Conservation (phyloP, 2,329 filamentous ascomycete genomes). For the Calonectria pteridis region DNA sequence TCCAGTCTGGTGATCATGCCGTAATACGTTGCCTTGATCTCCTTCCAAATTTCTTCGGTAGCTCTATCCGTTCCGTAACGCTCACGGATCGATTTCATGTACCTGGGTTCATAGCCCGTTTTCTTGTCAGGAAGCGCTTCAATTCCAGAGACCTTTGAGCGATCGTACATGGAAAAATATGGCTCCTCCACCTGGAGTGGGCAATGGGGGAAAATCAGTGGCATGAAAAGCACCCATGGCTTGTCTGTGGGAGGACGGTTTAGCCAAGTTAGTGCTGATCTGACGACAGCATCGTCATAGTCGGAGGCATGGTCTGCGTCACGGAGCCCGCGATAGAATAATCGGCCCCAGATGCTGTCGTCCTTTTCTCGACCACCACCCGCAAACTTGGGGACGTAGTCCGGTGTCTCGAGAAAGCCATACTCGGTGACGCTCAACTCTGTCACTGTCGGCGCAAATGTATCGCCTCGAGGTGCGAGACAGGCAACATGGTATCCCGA, state of each 20-base stretch:
- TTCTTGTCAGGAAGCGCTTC: conserved; percentile 34
- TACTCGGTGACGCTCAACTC: conserved; percentile 60
- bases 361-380: conserved; percentile 36
- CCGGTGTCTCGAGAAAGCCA: conserved; percentile 56
- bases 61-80: conserved; percentile 55
- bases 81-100: conserved; percentile 54
- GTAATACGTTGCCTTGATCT: conserved; percentile 60
- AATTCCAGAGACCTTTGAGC: conserved; percentile 41
- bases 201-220: conserved; percentile 59
- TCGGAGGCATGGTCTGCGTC: conserved; percentile 53
- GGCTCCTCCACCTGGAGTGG: conserved; percentile 62
- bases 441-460: conserved; percentile 57
- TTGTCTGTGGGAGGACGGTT: conserved; percentile 55
- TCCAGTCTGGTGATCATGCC: conserved; percentile 61
- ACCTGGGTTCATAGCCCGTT: conserved; percentile 58
- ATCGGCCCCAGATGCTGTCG: conserved; percentile 53
- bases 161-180: conserved; percentile 61
- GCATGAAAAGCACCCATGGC: conserved; percentile 59
- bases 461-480: conserved; percentile 56
- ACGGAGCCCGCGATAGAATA: conserved; percentile 57
- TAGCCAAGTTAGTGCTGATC: conserved; percentile 57
- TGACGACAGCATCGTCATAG: conserved; percentile 59
- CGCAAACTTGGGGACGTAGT: conserved; percentile 49
- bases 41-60: conserved; percentile 56
- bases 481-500: conserved; percentile 61